Conservation (phyloP, 148 eudicot species). For the Polygonum maritimum region DNA sequence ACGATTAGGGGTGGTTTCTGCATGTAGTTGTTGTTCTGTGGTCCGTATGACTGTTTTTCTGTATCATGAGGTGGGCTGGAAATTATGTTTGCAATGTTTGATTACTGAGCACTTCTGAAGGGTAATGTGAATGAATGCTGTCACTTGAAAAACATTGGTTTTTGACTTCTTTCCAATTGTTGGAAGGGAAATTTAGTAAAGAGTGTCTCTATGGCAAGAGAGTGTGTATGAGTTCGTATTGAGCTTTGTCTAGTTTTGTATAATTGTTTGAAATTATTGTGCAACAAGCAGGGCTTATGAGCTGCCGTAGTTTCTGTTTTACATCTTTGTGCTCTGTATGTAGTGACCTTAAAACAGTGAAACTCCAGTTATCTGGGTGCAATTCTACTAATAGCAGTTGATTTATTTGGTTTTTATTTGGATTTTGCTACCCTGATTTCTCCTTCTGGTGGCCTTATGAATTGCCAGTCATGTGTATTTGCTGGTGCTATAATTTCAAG, state of each 20-base stretch:
- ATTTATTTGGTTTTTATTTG: neutral
- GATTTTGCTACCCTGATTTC: neutral
- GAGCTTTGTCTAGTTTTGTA: neutral
- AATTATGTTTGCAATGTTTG: neutral
- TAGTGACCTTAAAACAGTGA: neutral
- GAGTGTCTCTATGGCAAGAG: neutral
- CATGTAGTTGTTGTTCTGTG: neutral
- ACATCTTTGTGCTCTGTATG: neutral
- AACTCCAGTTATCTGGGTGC: neutral
- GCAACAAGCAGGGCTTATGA: neutral
- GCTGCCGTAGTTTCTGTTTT: neutral
- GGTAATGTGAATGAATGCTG: neutral
- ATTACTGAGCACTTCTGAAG: neutral
- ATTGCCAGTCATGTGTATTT: neutral
- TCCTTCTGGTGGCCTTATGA: neutral
- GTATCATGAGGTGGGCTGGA: neutral
- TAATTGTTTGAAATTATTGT: neutral
- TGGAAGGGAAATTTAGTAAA: neutral
- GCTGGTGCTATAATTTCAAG: neutral
- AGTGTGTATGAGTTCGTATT: neutral
- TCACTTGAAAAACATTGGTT: neutral
- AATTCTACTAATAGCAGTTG: neutral
- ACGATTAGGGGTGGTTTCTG: neutral
- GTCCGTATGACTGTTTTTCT: neutral
- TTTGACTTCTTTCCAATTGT: too few species aligned